Conservation (phyloP, 1,284 basidiomycete genomes). For the Trichosporon sp. region DNA sequence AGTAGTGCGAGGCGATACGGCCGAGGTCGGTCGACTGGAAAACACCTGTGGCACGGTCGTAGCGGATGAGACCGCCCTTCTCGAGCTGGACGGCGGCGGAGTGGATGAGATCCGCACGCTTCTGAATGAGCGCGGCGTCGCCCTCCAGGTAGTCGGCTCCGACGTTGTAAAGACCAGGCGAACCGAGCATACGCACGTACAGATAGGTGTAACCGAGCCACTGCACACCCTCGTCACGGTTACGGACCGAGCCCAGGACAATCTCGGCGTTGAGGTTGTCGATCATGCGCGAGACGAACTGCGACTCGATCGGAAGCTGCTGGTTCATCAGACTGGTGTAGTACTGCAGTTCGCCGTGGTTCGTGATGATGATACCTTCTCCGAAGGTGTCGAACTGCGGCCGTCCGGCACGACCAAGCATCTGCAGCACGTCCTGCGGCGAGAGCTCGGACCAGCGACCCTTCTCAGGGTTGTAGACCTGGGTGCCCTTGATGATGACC, state of each 20-base stretch:
- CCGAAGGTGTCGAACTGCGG: slow-evolving; percentile 98
- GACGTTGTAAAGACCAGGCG: slow-evolving; percentile 86
- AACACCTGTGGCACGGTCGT: slow-evolving; percentile 83
- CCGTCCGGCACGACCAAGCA: slow-evolving; percentile 96
- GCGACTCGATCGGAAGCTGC: slow-evolving; percentile 94
- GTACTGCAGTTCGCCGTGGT: slow-evolving; percentile 95
- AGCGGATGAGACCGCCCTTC: slow-evolving; percentile 91
- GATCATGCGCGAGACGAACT: slow-evolving; percentile 88
- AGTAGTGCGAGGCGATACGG: slow-evolving; percentile 94
- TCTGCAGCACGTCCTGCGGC: slow-evolving; percentile 95
- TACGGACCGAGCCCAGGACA: slow-evolving; percentile 91
- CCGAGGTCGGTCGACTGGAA: slow-evolving; percentile 93
- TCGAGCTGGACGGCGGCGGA: slow-evolving; percentile 92
- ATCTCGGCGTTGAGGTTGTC: slow-evolving; percentile 99
- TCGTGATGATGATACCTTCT: slow-evolving; percentile 98
- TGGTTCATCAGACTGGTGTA: slow-evolving; percentile 92
- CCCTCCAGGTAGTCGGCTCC: slow-evolving; percentile 84
- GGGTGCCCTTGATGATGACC: slow-evolving; percentile 99
- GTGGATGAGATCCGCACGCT: slow-evolving; percentile 89
- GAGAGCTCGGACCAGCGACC: slow-evolving; percentile 96
- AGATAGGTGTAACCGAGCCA: slow-evolving; percentile 96
- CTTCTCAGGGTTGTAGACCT: slow-evolving; percentile 99
- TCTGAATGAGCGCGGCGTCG: slow-evolving; percentile 82
- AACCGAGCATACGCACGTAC: slow-evolving; percentile 94
- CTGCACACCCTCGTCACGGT: slow-evolving; percentile 94